A percentile compares a stretch with the other conserved stretches of the same genome.
Evolutionary conservation across 345 rosid genomes (phyloP).

Genomic region (Salix purpurea): DNA sequence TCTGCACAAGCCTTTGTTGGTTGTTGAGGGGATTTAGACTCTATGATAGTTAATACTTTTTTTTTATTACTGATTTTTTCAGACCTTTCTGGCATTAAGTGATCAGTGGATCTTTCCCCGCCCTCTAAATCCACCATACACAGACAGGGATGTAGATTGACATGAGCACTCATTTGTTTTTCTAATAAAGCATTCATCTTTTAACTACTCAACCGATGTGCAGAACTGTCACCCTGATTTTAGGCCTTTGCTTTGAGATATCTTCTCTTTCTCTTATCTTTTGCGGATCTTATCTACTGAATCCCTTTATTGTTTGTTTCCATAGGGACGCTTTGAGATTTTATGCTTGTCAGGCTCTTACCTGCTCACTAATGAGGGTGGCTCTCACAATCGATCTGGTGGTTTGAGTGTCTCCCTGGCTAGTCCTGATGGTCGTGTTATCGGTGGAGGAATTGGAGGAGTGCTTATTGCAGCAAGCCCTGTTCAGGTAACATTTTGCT

Average conservation of each 20-base stretch:
- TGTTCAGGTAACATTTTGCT: constrained; percentile 58
- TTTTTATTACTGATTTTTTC: not conserved
- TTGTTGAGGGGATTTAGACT: not conserved
- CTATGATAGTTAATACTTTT: not conserved
- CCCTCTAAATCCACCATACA: not conserved
- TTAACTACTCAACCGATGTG: not conserved
- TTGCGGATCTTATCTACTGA: not conserved
- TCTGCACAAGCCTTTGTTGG: not conserved
- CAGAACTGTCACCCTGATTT: not conserved
- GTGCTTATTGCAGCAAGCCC: constrained; percentile 85
- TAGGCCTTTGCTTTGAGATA: not conserved
- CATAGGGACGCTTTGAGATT: constrained; percentile 86
- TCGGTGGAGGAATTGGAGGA: constrained; percentile 93
- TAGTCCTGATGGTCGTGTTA: constrained; percentile 87
- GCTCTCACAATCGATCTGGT: constrained; percentile 58
- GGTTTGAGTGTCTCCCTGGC: constrained; percentile 86
- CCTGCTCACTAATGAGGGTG: constrained; percentile 41
- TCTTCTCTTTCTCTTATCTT: not conserved
- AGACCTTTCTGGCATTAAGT: not conserved
- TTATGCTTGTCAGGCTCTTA: constrained; percentile 77
- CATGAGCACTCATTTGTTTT: not conserved
- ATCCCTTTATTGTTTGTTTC: not conserved
- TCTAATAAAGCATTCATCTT: not conserved
- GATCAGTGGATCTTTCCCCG: not conserved
- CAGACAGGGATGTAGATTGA: not conserved